Evolutionary conservation across 768 basidiomycete genomes (phyloP).

Genomic region (Naematelia encephala): DNA sequence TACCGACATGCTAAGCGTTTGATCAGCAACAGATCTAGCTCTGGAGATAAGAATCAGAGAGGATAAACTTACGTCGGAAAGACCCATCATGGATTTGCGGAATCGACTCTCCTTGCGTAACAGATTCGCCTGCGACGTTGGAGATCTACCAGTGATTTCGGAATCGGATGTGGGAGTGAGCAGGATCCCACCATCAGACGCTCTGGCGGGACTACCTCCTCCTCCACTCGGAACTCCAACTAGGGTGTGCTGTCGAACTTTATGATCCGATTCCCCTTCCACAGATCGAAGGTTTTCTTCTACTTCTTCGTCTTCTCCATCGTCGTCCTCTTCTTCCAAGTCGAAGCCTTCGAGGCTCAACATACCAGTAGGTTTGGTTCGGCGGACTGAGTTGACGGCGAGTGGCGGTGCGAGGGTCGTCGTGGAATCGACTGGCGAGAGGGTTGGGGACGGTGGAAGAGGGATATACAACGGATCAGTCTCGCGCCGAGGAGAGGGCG

Average conservation of each 20-base stretch:
- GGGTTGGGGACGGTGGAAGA: slow-evolving; percentile 32
- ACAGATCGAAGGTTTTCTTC: not conserved
- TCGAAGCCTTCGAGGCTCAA: slow-evolving; percentile 34
- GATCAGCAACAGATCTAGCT: not conserved
- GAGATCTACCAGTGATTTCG: slow-evolving; percentile 3
- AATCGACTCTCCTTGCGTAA: slow-evolving; percentile 20
- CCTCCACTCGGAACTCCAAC: slow-evolving; percentile 6
- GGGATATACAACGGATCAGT: slow-evolving; percentile 29
- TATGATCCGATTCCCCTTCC: slow-evolving; percentile 21
- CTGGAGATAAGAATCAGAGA: not conserved
- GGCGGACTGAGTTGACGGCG: slow-evolving; percentile 1
- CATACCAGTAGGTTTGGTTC: slow-evolving; percentile 22
- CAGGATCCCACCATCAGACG: slow-evolving; percentile 1
- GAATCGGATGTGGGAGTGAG: slow-evolving; percentile 15
- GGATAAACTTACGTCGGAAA: slow-evolving; percentile 30
- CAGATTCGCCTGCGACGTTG: not conserved
- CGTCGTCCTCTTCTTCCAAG: slow-evolving; percentile 27
- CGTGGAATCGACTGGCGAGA: slow-evolving; percentile 7
- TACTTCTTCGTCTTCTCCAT: too few relatives aligned
- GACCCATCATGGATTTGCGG: slow-evolving; percentile 33
- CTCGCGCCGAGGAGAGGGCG: not conserved
- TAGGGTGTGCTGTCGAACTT: slow-evolving; percentile 14
- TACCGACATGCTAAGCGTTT: not conserved
- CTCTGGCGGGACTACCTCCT: not conserved
- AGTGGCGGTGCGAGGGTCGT: not conserved